Base-by-base conservation (phyloP, 345 rosid genomes). In the Brassica incana region DNA sequence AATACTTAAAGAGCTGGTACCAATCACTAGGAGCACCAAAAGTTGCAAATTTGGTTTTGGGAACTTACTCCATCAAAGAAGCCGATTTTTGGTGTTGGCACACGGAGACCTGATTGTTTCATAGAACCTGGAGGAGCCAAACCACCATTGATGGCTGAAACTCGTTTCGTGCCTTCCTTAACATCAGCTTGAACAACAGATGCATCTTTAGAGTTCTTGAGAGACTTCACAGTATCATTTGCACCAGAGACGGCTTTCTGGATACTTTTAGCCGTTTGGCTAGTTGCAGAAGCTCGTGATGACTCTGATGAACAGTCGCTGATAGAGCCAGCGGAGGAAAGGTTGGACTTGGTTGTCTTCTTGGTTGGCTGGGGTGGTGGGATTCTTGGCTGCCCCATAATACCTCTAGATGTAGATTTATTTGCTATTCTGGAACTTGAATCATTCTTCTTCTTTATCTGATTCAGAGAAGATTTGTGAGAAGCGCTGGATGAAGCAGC, bases 61-160 rank as follows among this genome's bases (percentile, higher is more conserved):
- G 48, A 79, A 84, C 97, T 84, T 52, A 93, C 98, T 90, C 97
- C 99, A 84, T 96, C 98, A 84, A 96, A 96, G 86, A 89, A 96
- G 60, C 98, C 99, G 72, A 93, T 85, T 78, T 95, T 93, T 70
- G 98, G 98, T 67, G 95, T 84, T 66, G 98, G 99, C 88, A 90
- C 78, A 64, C 98, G 86, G 72, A 96, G 97, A 78, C 99, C 97
- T 16, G 99, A 84, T 33, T 94, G 95, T 69, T 85, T 88, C 65
- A 64, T 43, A n/a, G 85, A 86, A 71, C 82, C 65, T 64, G 79
- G 32, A 64, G 67, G 76, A 54, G 40, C 76, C 76, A 32, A 63
- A 70, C 84, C 60, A 9, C 86, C 81, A 43, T 82, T 85, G 69
- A 75, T 77, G 20, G 70, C 71, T 30, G 90, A 84, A 84, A 72